Conservation (phyloP, 306 rosid genomes). For the Rubus parviflorus region DNA sequence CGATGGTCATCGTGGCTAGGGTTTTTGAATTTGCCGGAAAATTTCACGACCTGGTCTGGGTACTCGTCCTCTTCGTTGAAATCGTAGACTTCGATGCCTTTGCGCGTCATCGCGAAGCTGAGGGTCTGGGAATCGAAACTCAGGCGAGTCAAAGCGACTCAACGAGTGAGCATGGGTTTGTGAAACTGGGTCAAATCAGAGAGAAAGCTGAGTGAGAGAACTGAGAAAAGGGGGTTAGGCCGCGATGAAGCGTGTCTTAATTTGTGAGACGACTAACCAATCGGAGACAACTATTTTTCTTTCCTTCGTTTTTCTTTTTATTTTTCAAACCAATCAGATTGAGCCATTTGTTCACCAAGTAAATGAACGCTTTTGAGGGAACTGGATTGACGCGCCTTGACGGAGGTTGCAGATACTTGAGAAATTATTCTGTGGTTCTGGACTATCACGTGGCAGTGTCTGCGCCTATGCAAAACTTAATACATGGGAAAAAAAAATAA, state of each 20-base stretch:
- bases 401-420: not conserved
- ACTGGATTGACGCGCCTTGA: not conserved
- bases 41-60: conserved; percentile 32
- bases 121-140: conserved; percentile 26
- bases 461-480: no score
- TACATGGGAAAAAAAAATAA: no score
- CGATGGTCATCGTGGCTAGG: conserved; percentile 32
- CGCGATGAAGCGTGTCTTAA: conserved; percentile 22
- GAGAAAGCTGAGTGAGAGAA: not conserved
- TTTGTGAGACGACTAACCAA: conserved; percentile 11
- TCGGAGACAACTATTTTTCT: not conserved
- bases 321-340: not conserved
- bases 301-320: not conserved
- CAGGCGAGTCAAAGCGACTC: conserved; percentile 18
- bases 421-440: no score
- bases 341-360: not conserved
- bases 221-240: not conserved
- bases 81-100: conserved; percentile 58
- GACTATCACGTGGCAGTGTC: no score
- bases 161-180: conserved; percentile 12
- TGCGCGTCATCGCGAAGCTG: conserved; percentile 44
- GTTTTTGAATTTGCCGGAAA: conserved; percentile 32
- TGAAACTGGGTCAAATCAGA: conserved; percentile 27
- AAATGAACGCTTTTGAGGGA: not conserved
- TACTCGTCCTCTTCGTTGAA: conserved; percentile 59